These are phyloP conservation scores for Erythrophleum fordii DNA, from an alignment of 306 rosid species.

Conservation along the genomic window DNA sequence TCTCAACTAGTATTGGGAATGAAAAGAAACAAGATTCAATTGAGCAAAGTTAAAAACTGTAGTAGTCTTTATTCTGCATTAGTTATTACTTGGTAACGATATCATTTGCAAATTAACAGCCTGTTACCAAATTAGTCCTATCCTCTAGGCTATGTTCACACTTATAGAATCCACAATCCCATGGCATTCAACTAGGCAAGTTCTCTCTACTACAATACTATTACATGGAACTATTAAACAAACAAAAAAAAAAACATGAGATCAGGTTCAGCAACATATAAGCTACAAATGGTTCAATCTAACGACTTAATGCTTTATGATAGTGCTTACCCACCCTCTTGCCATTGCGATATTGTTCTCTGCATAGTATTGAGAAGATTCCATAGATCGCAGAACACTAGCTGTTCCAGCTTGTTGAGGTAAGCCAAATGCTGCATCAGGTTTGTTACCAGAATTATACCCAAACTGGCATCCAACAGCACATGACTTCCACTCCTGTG, in stretches of 20 bases:
- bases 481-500: constrained; percentile 80
- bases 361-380: constrained; percentile 75
- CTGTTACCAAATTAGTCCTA: neutral
- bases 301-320: constrained; percentile 46
- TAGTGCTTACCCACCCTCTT: constrained; percentile 99
- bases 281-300: constrained; percentile 24
- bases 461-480: constrained; percentile 82
- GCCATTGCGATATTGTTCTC: constrained; percentile 83
- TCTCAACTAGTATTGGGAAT: constrained; percentile 16
- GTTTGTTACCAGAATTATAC: constrained; percentile 43
- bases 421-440: constrained; percentile 83
- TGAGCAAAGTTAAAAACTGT: neutral
- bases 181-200: constrained; percentile 10
- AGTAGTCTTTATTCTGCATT: constrained; percentile 17
- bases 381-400: constrained; percentile 88
- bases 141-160: constrained; percentile 24
- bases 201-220: constrained; percentile 27
- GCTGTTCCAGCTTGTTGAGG: constrained; percentile 57
- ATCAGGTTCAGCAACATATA: constrained; percentile 17
- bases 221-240: constrained; percentile 32
- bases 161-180: neutral
- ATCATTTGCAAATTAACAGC: constrained; percentile 25
- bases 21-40: constrained; percentile 23
- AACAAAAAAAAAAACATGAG: neutral
- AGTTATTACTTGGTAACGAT: constrained; percentile 17